Base-by-base conservation (phyloP, 2,329 filamentous ascomycete genomes). In the Cladosporium austrohemisphaericum region DNA sequence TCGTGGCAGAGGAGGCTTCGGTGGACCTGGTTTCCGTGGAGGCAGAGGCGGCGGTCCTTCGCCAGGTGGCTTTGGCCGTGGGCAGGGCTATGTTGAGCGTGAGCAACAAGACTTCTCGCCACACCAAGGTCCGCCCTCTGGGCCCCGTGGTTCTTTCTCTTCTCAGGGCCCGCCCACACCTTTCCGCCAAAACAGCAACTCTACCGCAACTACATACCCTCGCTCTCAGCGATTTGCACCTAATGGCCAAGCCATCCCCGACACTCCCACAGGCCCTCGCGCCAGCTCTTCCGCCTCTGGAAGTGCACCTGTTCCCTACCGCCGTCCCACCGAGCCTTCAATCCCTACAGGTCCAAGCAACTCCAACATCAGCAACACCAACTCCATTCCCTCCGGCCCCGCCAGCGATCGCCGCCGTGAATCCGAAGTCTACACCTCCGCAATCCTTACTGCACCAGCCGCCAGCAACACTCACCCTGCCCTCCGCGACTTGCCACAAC, bases 201-300 rank as follows among this genome's bases (percentile, higher is more conserved):
- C 64, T 45, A 69, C 71, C 2, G 65, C 68, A 9, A 71, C 69
- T 1, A 74, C 72, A 1, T 75, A 74, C 45, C 71, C 72, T 8
- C 71, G 73, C 20, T 69, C 70, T 2, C 71, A 73, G 59, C 71
- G 72, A 32, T 75, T 75, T 50, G 57, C 43, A 6, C 53, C 58
- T 1, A 63, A 60, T 40, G 59, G 59, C 31, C 66, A 62, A 36
- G 54, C 57, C 4, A 57, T 60, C 16, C 56, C 58, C 32, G 61
- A 62, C 29, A 48, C 46, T 20, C 46, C 46, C 22, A 49, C 51
- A 49, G 50, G 47, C n/a, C 43, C 51, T 46, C 23, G 48, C 47
- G 25, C 22, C 41, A 14, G 25, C 41, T 29, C 46, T 31, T 43
- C 53, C 28, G 19, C 59, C 57, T 13, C 36, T 18, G 32, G 29